Evolutionary conservation across 225 moss, liverwort and hornwort genomes (phyloP).

Genomic region (Thuidium tamariscinum): DNA sequence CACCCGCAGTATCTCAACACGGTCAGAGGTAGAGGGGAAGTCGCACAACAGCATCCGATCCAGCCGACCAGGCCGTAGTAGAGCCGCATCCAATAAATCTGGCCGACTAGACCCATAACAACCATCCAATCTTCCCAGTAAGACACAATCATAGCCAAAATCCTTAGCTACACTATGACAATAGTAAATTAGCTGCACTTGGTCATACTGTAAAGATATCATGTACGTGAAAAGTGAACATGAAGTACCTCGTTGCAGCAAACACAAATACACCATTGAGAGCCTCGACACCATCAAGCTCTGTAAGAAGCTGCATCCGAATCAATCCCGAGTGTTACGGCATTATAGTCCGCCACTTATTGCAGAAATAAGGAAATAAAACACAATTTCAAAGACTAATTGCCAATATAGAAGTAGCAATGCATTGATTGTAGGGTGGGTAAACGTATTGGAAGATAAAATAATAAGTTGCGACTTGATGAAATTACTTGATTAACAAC

Average conservation of each 20-base stretch:
- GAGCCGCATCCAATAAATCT: conserved; percentile 91
- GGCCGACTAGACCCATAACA: conserved; percentile 56
- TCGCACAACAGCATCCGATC: conserved; percentile 84
- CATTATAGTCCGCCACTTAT: neutral
- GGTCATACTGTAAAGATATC: neutral
- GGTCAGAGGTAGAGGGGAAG: conserved; percentile 66
- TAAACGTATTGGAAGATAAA: neutral
- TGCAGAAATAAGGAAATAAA: neutral
- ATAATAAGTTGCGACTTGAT: neutral
- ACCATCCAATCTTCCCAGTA: conserved; percentile 1
- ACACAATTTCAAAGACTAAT: neutral
- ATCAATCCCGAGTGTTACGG: neutral
- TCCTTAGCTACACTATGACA: neutral
- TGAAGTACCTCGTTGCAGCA: conserved; percentile 79
- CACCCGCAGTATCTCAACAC: conserved; percentile 71
- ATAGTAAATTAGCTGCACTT: neutral
- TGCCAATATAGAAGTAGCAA: neutral
- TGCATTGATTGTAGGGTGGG: neutral
- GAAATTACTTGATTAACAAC: conserved; percentile 88
- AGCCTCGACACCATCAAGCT: conserved; percentile 97
- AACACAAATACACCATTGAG: conserved; percentile 94
- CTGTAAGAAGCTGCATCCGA: conserved; percentile 78
- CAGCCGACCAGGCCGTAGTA: conserved; percentile 88
- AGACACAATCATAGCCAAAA: neutral
- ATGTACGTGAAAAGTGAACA: neutral